Percentiles rank a stretch among this genome's conserved stretches.
Conservation (phyloP, 805 yeast species). For the Metschnikowia vanudenii region DNA sequence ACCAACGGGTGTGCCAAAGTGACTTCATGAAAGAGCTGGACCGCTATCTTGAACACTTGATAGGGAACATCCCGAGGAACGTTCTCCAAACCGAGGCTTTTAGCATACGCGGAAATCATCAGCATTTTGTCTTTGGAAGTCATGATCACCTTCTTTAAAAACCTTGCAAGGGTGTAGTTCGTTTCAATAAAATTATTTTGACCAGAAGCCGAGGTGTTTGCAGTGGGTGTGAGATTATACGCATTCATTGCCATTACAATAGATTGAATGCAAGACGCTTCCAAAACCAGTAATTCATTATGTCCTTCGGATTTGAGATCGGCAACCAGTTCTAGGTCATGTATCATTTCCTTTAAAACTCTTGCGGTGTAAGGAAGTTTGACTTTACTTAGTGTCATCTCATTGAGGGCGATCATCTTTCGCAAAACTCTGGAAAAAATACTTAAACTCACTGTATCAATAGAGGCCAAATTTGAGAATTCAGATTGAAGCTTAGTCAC, state of each 20-base stretch:
- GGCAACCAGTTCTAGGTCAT: background rate
- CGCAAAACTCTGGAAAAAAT: constrained; percentile 1
- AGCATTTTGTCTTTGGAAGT: background rate
- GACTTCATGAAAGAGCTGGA: background rate
- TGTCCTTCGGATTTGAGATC: background rate
- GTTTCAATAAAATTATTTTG: background rate
- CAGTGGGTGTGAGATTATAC: background rate
- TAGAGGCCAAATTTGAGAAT: background rate
- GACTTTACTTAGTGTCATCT: background rate
- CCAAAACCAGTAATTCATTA: background rate
- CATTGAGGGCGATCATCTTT: constrained; percentile 4
- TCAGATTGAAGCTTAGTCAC: background rate
- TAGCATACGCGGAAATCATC: background rate
- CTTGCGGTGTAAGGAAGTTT: background rate
- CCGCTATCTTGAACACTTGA: background rate
- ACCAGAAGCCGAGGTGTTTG: background rate
- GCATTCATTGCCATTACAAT: background rate
- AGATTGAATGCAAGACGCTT: background rate
- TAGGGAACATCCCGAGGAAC: background rate
- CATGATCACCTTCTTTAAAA: background rate
- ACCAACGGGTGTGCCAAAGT: constrained; percentile 1
- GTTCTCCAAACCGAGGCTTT: background rate
- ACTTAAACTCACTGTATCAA: background rate
- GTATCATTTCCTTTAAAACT: background rate
- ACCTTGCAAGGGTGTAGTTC: background rate